phyloP scores from a whole-genome alignment of 176 grass and related monocot species.

The Tillandsia fasciculata region DNA sequence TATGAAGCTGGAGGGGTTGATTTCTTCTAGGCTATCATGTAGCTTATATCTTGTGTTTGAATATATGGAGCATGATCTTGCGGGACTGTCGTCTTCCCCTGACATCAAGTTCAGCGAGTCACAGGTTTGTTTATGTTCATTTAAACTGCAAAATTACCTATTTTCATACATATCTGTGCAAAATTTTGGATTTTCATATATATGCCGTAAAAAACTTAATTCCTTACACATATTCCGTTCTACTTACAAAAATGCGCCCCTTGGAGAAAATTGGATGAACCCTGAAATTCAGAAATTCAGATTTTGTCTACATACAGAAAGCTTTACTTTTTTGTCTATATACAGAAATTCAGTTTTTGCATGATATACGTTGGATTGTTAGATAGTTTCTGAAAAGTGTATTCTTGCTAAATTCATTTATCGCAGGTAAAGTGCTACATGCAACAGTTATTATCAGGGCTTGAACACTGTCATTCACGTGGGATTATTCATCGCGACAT shows the following conservation, averaged over 20 bases:
- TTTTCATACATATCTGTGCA: background rate
- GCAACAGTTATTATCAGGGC: conserved; percentile 70
- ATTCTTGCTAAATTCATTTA: conserved; percentile 13
- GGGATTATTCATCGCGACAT: conserved; percentile 83
- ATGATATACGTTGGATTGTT: background rate
- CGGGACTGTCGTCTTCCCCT: conserved; percentile 77
- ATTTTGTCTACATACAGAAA: background rate
- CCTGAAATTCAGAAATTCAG: too few species aligned
- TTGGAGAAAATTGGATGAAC: too few species aligned
- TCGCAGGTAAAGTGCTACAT: conserved; percentile 95
- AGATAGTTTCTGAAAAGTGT: background rate
- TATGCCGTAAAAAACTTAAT: background rate
- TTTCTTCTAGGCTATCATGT: conserved; percentile 74
- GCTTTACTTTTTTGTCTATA: too few species aligned
- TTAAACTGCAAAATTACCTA: background rate
- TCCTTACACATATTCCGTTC: background rate
- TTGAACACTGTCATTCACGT: conserved; percentile 76
- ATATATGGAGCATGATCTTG: conserved; percentile 98
- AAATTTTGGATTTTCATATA: background rate
- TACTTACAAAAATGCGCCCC: too few species aligned
- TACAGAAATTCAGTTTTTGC: background rate
- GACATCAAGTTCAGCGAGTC: conserved; percentile 76
- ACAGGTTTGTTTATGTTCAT: conserved; percentile 41
- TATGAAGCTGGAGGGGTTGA: conserved; percentile 92
- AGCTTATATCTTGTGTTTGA: conserved; percentile 97